Evolutionary conservation across 2,329 filamentous ascomycete species (phyloP).

Genomic region (Allantophomopsis cytisporea): DNA sequence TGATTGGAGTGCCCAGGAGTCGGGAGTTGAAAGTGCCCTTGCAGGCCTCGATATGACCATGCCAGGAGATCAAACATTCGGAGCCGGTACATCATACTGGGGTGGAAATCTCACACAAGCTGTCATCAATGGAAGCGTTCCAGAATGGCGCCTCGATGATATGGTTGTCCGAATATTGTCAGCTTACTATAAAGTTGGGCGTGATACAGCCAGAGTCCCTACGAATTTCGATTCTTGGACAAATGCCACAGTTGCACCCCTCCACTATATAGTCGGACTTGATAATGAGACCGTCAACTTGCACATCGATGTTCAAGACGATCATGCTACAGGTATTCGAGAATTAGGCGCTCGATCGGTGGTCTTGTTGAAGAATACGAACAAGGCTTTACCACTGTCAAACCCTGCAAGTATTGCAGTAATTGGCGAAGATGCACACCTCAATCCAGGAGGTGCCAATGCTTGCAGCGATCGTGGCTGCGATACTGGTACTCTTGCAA

Average conservation of each 20-base stretch:
- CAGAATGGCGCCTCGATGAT: constrained; percentile 80
- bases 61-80: constrained; percentile 70
- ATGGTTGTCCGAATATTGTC: constrained; percentile 79
- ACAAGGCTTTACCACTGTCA: background rate
- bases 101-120: constrained; percentile 78
- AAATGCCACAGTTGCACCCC: constrained; percentile 55
- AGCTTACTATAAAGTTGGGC: constrained; percentile 50
- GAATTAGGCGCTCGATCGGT: constrained; percentile 68
- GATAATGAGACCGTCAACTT: constrained; percentile 59
- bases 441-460: constrained; percentile 65
- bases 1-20: constrained; percentile 70
- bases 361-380: constrained; percentile 28
- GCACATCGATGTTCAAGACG: constrained; percentile 63
- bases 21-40: constrained; percentile 51
- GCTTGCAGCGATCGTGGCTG: constrained; percentile 48
- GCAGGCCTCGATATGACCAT: constrained; percentile 78
- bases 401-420: constrained; percentile 50
- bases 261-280: constrained; percentile 47
- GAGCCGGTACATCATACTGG: constrained; percentile 49
- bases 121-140: constrained; percentile 79
- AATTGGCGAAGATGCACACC: constrained; percentile 72
- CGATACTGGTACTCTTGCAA: constrained; percentile 48
- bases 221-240: constrained; percentile 91
- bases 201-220: constrained; percentile 16
- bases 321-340: constrained; percentile 65